Evolutionary conservation across 441 rosid genomes (phyloP), one percentile per base, ranked within the genome.

Genomic region (Hura crepitans): DNA sequence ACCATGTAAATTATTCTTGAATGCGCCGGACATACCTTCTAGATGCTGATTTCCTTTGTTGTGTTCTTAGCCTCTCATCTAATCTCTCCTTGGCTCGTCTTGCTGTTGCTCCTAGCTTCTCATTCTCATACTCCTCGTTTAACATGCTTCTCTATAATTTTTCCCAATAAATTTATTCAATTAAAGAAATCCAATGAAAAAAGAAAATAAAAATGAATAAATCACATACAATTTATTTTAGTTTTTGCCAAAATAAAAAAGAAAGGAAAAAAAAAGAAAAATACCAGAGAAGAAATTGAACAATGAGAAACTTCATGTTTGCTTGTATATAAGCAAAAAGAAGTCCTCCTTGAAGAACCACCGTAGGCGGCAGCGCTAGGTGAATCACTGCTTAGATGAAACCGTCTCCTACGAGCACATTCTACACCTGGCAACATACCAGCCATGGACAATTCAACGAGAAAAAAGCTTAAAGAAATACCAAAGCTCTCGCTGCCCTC

Each of bases 371-470:
- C 47, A 53, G 68, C 47, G 45, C 27, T 55, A 17, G 77, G 75
- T 1, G 86, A 59, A 22, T 93, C 84, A 30, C 84, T 81, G 74
- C 89, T 75, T 15, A 81, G 90, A 80, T 88, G 92, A 72, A 88
- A 77, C 18, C 98, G 81, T 62, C 97, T 84, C 75, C 96, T 77
- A 25, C 98, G 77, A 3, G 97, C 97, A 68, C 88, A 83, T 79
- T 93, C 95, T 65, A 94, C 98, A 53, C 97, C 97, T 50, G 91
- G 88, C 57, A 93, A 82, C 96, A 88, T 88, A 0, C 98, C 96
- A 5, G 95, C 93, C 97, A 93, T 93, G 49, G 66, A 20, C 37
- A 37, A 67, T 71, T 20, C 42, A 42, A 22, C 37, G 2, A 23
- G 4, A 51, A 23, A 42, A 15, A 2, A 71, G 5, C 13, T 6